These are phyloP conservation scores for Candida dubliniensis DNA, from an alignment of 1,139 yeast species.

Conservation along the genomic window DNA sequence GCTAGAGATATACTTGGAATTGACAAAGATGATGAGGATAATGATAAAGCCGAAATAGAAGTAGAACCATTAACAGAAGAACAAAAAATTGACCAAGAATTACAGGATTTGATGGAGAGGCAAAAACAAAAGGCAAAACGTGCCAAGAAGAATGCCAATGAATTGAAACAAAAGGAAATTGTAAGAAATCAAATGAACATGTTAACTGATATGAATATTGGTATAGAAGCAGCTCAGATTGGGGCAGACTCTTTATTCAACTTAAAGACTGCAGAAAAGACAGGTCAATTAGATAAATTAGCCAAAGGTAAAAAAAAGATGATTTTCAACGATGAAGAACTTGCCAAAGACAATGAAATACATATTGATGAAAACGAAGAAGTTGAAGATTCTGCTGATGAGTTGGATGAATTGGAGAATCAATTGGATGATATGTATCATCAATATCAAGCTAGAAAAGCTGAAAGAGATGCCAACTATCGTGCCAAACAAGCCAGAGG, in stretches of 20 bases:
- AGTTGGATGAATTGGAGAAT: constrained; percentile 70
- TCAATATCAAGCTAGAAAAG: constrained; percentile 67
- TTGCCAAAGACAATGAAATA: constrained; percentile 56
- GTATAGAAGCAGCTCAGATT: constrained; percentile 85
- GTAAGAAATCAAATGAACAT: constrained; percentile 94
- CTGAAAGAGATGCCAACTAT: constrained; percentile 78
- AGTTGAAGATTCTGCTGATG: constrained; percentile 44
- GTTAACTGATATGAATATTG: constrained; percentile 90
- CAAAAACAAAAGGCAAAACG: constrained; percentile 71
- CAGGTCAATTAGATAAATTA: constrained; percentile 74
- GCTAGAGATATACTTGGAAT: constrained; percentile 79
- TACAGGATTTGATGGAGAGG: constrained; percentile 68
- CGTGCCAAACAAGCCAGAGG: constrained; percentile 83
- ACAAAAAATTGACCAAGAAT: constrained; percentile 82
- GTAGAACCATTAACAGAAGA: constrained; percentile 81
- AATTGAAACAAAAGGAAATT: constrained; percentile 82
- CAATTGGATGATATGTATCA: constrained; percentile 83
- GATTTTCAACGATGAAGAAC: constrained; percentile 60
- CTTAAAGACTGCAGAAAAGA: constrained; percentile 77
- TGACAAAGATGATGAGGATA: constrained; percentile 51
- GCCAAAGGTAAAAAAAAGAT: constrained; percentile 81
- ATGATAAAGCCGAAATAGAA: constrained; percentile 49
- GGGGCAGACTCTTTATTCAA: constrained; percentile 84
- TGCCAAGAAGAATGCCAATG: constrained; percentile 80
- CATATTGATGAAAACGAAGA: constrained; percentile 39